These are phyloP conservation scores for Aspergillus sparsus DNA, from an alignment of 495 filamentous ascomycete species.

Conservation along the genomic window DNA sequence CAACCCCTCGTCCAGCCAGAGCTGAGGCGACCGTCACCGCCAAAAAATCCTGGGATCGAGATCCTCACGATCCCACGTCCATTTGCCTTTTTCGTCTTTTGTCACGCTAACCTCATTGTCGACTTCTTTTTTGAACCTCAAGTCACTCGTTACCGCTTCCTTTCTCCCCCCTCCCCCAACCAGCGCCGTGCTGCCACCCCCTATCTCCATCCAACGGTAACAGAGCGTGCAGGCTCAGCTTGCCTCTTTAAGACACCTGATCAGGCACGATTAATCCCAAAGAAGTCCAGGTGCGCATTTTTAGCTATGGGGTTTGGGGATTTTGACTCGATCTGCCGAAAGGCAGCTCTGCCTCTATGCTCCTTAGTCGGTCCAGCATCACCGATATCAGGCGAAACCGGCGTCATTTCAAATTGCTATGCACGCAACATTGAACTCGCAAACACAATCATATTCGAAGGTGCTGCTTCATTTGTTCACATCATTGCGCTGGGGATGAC, in stretches of 20 bases:
- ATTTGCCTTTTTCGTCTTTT: background rate
- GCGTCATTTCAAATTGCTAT: conserved; percentile 89
- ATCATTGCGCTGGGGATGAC: conserved; percentile 92
- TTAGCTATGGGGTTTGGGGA: conserved; percentile 81
- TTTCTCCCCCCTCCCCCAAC: conserved; percentile 15
- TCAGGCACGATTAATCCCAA: background rate
- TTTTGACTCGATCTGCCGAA: conserved; percentile 82
- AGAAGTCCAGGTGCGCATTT: background rate
- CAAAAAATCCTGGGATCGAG: background rate
- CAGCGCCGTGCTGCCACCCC: conserved; percentile 1
- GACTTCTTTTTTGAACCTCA: background rate
- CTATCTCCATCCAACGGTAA: conserved; percentile 11
- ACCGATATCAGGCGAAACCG: conserved; percentile 64
- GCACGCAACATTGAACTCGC: conserved; percentile 93
- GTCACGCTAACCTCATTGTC: background rate
- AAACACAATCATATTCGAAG: conserved; percentile 98
- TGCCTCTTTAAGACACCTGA: background rate
- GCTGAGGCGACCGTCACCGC: background rate
- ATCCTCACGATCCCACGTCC: background rate
- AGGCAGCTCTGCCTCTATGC: conserved; percentile 84
- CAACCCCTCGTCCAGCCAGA: conserved; percentile 17
- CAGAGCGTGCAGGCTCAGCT: background rate
- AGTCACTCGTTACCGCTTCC: conserved; percentile 19
- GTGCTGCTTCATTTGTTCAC: conserved; percentile 87
- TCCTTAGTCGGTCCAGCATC: conserved; percentile 72